phyloP scores from a whole-genome alignment of 208 protist species.

The Crithidia bombi region DNA sequence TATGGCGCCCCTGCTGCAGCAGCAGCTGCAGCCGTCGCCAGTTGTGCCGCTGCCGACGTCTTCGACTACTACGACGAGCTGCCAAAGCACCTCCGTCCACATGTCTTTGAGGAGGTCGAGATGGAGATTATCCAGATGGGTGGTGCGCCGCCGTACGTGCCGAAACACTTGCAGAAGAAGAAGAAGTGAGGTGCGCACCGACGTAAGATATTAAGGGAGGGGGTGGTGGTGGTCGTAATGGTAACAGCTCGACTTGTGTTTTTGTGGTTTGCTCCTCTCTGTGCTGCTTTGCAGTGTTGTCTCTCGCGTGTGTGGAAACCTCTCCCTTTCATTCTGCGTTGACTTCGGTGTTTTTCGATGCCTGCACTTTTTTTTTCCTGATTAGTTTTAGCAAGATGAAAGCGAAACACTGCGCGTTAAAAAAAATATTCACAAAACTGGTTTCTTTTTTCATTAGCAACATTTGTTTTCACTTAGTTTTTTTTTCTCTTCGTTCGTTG shows the following conservation, averaged over 20 bases:
- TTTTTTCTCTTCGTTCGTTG: too few relatives aligned
- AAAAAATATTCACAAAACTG: conserved; percentile 8
- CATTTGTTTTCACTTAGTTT: conserved; percentile 19
- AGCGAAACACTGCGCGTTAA: neutral
- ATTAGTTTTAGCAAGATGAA: conserved; percentile 14
- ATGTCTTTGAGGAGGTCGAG: conserved; percentile 68
- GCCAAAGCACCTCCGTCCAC: conserved; percentile 59
- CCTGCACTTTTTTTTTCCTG: conserved; percentile 21
- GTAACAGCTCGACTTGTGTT: conserved; percentile 13
- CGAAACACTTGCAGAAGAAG: conserved; percentile 76
- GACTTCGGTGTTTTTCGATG: too few relatives aligned
- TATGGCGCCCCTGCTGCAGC: neutral
- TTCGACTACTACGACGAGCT: conserved; percentile 65
- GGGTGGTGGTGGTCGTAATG: too few relatives aligned
- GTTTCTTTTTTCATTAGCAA: conserved; percentile 15
- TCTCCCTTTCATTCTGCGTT: too few relatives aligned
- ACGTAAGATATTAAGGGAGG: too few relatives aligned
- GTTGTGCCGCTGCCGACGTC: conserved; percentile 25
- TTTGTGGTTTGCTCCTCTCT: too few relatives aligned
- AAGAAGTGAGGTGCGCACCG: conserved; percentile 48
- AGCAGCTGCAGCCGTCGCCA: conserved; percentile 5
- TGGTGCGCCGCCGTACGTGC: conserved; percentile 77
- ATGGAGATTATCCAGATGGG: conserved; percentile 81
- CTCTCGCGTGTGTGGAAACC: too few relatives aligned
- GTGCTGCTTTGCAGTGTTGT: conserved; percentile 16